phyloP scores from a whole-genome alignment of 768 basidiomycete genomes.

The Pholiota molesta region DNA sequence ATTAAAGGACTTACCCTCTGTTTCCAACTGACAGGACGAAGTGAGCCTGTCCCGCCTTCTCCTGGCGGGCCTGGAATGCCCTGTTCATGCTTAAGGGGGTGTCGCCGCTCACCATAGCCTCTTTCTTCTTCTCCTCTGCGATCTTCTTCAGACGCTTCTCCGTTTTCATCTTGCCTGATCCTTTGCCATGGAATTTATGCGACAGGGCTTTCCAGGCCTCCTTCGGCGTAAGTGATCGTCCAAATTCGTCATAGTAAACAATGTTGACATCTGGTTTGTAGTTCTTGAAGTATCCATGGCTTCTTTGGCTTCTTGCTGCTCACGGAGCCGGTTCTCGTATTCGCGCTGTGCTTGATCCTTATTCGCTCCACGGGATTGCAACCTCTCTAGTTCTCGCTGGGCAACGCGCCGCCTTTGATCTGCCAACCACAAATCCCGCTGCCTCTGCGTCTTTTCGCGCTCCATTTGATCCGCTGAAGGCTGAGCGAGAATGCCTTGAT shows the following conservation, averaged over 20 bases:
- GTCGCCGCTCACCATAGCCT: conserved; percentile 93
- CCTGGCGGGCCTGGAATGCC: conserved; percentile 91
- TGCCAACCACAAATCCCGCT: conserved; percentile 89
- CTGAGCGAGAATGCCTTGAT: conserved; percentile 85
- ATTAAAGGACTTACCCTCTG: conserved; percentile 64
- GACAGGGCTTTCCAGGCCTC: conserved; percentile 99
- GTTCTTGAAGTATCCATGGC: conserved; percentile 83
- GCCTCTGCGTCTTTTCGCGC: conserved; percentile 81
- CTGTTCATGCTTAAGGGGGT: conserved; percentile 94
- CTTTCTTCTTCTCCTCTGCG: conserved; percentile 94
- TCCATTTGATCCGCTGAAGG: conserved; percentile 65
- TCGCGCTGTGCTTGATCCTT: conserved; percentile 95
- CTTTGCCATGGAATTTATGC: conserved; percentile 98
- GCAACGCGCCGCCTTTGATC: conserved; percentile 77
- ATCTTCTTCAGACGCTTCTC: conserved; percentile 97
- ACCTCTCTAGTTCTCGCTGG: conserved; percentile 78
- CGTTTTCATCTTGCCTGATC: conserved; percentile 94
- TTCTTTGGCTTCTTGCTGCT: conserved; percentile 88
- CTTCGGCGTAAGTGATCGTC: conserved; percentile 83
- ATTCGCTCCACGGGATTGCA: conserved; percentile 75
- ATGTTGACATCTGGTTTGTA: conserved; percentile 98
- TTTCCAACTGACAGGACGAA: conserved; percentile 96
- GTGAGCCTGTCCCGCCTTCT: conserved; percentile 94
- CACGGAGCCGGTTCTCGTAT: conserved; percentile 90
- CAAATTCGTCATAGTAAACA: conserved; percentile 96